Conservation (phyloP, 306 rosid genomes). For the Cicer bijugum region DNA sequence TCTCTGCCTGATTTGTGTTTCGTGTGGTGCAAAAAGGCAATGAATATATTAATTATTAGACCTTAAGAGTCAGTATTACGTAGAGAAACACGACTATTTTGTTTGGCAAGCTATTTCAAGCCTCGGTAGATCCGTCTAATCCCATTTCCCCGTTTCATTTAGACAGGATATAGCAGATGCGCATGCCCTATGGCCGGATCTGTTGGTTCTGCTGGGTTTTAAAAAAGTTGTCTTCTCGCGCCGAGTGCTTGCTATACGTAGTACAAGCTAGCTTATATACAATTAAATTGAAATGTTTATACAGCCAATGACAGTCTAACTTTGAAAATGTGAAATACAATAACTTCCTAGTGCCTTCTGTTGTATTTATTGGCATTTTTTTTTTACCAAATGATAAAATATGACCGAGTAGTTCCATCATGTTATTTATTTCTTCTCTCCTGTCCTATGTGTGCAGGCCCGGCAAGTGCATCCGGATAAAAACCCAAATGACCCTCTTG, state of each 20-base stretch:
- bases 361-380: not conserved
- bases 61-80: constrained; percentile 3
- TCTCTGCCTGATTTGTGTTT: not conserved
- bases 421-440: constrained; percentile 26
- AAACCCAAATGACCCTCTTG: constrained; percentile 94
- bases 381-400: constrained; percentile 22
- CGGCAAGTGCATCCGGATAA: constrained; percentile 99
- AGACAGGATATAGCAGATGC: constrained; percentile 36
- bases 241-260: not conserved
- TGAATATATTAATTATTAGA: constrained; percentile 16
- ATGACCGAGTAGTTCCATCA: constrained; percentile 11
- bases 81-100: constrained; percentile 20
- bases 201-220: constrained; percentile 37
- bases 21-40: not conserved
- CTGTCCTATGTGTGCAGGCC: constrained; percentile 62
- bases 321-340: constrained; percentile 23
- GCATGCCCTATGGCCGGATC: constrained; percentile 36
- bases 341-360: constrained; percentile 12
- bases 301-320: constrained; percentile 1
- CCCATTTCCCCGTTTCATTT: not conserved
- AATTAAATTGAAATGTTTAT: constrained; percentile 38
- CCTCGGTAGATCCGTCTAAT: constrained; percentile 28
- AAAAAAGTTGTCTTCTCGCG: not conserved
- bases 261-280: constrained; percentile 9
- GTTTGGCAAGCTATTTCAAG: constrained; percentile 16